Evolutionary conservation across 2,329 filamentous ascomycete species (phyloP).

Genomic region (Exutisphaerella laricina): DNA sequence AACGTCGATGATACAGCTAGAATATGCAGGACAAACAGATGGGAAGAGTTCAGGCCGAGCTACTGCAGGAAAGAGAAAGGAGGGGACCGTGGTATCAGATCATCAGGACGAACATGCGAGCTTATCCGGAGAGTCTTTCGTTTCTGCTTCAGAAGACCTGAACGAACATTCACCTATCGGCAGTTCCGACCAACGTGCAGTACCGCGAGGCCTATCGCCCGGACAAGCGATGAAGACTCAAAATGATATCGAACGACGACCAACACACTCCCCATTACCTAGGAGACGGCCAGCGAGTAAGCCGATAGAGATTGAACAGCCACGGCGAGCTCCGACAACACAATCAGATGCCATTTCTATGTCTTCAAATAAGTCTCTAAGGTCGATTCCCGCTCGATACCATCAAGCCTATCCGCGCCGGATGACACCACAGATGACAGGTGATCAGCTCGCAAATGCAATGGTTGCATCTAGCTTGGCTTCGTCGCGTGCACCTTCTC

Average conservation of each 20-base stretch:
- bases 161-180: slow-evolving; percentile 11
- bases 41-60: slow-evolving; percentile 6
- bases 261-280: slow-evolving; percentile 17
- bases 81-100: neutral
- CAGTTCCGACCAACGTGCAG: slow-evolving; percentile 6
- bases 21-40: slow-evolving; percentile 18
- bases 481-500: slow-evolving; percentile 42
- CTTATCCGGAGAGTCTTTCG: slow-evolving; percentile 22
- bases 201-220: slow-evolving; percentile 11
- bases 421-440: slow-evolving; percentile 47
- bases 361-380: slow-evolving; percentile 20
- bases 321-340: slow-evolving; percentile 13
- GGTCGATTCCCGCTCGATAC: slow-evolving; percentile 31
- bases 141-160: slow-evolving; percentile 20
- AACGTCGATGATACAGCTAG: slow-evolving; percentile 30
- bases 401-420: slow-evolving; percentile 33
- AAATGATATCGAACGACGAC: slow-evolving; percentile 11
- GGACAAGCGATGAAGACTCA: slow-evolving; percentile 12
- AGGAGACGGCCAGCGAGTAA: slow-evolving; percentile 11
- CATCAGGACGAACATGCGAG: slow-evolving; percentile 2
- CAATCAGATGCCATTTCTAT: slow-evolving; percentile 18
- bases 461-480: slow-evolving; percentile 72
- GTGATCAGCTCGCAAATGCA: slow-evolving; percentile 64
- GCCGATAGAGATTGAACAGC: slow-evolving; percentile 14
- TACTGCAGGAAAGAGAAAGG: slow-evolving; percentile 6